Conservation (phyloP, 177 flowering plant species). For the Vitis hybrid region DNA sequence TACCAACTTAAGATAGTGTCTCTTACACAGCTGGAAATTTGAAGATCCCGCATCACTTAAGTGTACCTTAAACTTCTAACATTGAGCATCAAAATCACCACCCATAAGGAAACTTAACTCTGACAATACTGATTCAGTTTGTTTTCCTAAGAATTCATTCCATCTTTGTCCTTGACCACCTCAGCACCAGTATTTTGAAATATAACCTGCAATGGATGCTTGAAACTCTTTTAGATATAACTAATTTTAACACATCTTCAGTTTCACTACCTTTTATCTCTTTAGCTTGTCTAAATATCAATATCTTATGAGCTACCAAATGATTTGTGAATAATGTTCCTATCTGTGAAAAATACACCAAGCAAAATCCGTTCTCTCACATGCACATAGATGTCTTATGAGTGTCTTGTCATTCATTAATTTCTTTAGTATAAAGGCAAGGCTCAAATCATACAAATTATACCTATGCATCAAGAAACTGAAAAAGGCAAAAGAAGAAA, state of each 20-base stretch:
- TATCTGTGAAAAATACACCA: conserved; percentile 59
- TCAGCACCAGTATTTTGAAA: conserved; percentile 70
- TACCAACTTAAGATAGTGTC: too few relatives aligned
- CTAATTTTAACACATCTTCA: conserved; percentile 18
- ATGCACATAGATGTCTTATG: conserved; percentile 60
- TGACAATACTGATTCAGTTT: conserved; percentile 73
- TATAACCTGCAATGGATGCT: conserved; percentile 50
- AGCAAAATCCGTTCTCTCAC: conserved; percentile 73
- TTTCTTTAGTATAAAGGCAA: conserved; percentile 70
- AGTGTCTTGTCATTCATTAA: conserved; percentile 59
- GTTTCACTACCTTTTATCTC: conserved; percentile 21
- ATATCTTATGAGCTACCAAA: conserved; percentile 50
- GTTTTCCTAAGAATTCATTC: conserved; percentile 60
- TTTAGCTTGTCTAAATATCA: conserved; percentile 35
- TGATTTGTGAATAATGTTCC: conserved; percentile 71
- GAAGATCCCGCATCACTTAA: conserved; percentile 3
- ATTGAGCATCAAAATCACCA: conserved; percentile 49
- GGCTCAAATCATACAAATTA: conserved; percentile 28
- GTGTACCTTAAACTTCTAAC: conserved; percentile 27
- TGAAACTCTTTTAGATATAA: conserved; percentile 31
- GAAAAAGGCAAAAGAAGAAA: too few relatives aligned
- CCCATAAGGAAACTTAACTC: conserved; percentile 68
- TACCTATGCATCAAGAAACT: too few relatives aligned
- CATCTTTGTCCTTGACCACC: conserved; percentile 48
- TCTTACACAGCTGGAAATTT: conserved; percentile 19